Evolutionary conservation across 331 rosid species (phyloP).

Genomic region (Dryas integrifolia): DNA sequence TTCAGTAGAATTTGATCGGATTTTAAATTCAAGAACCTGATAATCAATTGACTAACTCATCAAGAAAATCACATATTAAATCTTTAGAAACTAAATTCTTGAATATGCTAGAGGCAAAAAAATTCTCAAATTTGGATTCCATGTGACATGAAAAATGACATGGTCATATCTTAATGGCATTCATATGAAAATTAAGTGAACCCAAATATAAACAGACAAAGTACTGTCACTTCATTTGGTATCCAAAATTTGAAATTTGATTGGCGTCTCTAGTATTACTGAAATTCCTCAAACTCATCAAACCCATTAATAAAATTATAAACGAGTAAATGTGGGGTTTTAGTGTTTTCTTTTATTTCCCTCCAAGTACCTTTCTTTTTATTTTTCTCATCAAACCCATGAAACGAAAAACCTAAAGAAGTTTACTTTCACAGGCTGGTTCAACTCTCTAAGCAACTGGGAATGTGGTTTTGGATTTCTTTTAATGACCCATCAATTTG

Average conservation of each 20-base stretch:
- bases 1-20: neutral
- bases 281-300: neutral
- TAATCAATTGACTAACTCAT: neutral
- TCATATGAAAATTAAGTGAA: no score
- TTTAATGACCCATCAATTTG: neutral
- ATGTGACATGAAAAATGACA: neutral
- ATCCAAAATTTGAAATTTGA: neutral
- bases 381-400: neutral
- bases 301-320: neutral
- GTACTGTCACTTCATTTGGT: neutral
- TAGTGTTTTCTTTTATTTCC: neutral
- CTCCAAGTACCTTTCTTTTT: neutral
- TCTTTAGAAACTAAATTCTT: neutral
- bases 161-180: neutral
- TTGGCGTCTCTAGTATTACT: neutral
- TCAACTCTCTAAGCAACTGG: neutral
- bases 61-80: neutral
- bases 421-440: neutral
- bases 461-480: neutral
- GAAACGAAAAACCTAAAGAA: neutral
- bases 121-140: neutral
- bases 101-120: no score
- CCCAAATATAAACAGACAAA: neutral
- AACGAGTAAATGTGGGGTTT: neutral
- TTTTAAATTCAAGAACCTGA: neutral